These are phyloP conservation scores for Silybum marianum DNA, from an alignment of 129 eudicot genomes.

Conservation along the genomic window DNA sequence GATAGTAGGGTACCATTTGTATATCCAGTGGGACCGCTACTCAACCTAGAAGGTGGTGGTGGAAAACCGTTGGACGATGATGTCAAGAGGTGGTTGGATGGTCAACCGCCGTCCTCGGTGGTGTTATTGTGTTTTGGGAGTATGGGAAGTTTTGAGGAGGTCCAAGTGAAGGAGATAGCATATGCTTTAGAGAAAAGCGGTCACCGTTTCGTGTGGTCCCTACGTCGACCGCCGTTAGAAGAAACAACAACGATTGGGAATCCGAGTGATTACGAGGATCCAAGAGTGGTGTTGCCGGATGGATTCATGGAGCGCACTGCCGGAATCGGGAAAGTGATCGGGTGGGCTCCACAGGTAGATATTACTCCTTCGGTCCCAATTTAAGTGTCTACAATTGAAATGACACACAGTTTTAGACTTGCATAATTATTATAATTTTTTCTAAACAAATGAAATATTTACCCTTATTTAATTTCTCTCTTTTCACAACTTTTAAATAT, in stretches of 20 bases:
- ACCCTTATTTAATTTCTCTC: no score
- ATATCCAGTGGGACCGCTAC: conserved; percentile 44
- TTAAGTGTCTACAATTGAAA: no score
- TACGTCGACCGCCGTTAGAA: conserved; percentile 20
- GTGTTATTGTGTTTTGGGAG: conserved; percentile 61
- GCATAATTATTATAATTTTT: no score
- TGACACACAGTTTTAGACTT: no score
- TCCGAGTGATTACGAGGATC: conserved; percentile 18
- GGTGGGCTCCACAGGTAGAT: conserved; percentile 44
- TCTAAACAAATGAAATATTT: no score
- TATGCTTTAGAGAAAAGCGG: conserved; percentile 38
- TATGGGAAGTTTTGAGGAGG: conserved; percentile 31
- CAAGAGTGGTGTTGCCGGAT: conserved; percentile 20
- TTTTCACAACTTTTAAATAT: no score
- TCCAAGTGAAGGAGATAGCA: conserved; percentile 39
- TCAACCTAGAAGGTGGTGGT: conserved; percentile 25
- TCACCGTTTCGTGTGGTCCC: conserved; percentile 47
- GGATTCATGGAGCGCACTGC: conserved; percentile 40
- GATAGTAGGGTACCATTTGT: conserved; percentile 22
- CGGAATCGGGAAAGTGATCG: conserved; percentile 26
- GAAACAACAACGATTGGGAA: not conserved
- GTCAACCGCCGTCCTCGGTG: conserved; percentile 39
- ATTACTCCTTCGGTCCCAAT: no score
- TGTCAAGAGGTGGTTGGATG: conserved; percentile 31
- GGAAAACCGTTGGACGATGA: not conserved